Conservation (phyloP, 352 stramenopile genomes). For the Globisporangium ultimum region DNA sequence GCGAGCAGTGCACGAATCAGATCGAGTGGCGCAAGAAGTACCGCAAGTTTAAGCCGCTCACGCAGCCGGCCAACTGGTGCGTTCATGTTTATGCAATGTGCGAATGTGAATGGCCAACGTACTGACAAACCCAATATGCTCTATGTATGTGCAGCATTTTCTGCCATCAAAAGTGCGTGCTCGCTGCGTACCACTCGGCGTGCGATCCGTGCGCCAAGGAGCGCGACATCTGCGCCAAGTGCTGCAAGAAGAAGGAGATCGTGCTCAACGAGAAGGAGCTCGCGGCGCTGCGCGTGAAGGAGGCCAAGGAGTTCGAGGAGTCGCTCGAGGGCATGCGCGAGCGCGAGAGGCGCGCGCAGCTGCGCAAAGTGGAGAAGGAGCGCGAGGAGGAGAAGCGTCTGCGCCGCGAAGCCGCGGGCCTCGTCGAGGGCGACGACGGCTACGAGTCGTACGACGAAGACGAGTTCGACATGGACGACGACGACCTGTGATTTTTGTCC, state of each 20-base stretch:
- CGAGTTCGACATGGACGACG: conserved; percentile 20
- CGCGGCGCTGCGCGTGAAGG: conserved; percentile 34
- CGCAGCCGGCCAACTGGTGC: conserved; percentile 90
- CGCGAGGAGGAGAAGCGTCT: conserved; percentile 37
- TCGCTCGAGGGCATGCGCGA: conserved; percentile 70
- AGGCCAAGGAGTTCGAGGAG: conserved; percentile 47
- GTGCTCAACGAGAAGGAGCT: conserved; percentile 49
- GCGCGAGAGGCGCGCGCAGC: conserved; percentile 65
- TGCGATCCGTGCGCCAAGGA: conserved; percentile 90
- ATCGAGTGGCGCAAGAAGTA: conserved; percentile 99
- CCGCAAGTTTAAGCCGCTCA: conserved; percentile 97
- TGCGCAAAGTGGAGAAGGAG: conserved; percentile 60
- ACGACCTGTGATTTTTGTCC: conserved; percentile 5
- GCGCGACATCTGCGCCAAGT: conserved; percentile 88
- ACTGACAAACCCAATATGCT: conserved; percentile 2
- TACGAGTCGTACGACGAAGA: conserved; percentile 57
- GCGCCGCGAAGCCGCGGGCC: conserved; percentile 23
- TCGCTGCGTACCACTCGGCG: conserved; percentile 93
- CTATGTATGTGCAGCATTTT: conserved; percentile 64
- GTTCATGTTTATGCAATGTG: conserved; percentile 4
- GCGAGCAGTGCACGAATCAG: conserved; percentile 92
- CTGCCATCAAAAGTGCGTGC: conserved; percentile 91
- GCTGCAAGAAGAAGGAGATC: conserved; percentile 75
- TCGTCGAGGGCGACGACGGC: conserved; percentile 25
- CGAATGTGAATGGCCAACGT: neutral